Evolutionary conservation across 164 flowering plant species (phyloP), one percentile per base, ranked within the genome.

Genomic region (Piper betle): DNA sequence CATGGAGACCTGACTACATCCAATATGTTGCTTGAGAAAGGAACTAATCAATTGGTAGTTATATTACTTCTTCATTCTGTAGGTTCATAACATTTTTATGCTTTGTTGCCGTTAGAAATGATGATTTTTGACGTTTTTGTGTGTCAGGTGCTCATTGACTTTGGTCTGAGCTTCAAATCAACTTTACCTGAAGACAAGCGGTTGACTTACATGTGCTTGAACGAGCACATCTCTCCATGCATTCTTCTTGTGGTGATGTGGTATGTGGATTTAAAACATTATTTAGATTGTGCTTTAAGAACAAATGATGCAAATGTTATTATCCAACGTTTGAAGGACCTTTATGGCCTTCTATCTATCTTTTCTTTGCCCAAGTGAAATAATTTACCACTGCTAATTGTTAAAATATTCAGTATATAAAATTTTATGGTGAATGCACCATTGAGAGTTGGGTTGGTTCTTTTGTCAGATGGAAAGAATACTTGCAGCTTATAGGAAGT

Each of bases 1-100:
- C 99, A 91, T 71, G 99, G 99, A 13, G 97, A 94, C 67, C 73
- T 94, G 71, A 94, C 99, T 57, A 88, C 99, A 61, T 94, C 99
- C 59, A 94, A 94, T 79, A 88, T 91, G 97, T 73, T 94, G 43
- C 60, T 91, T 15, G 70, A 68, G 33, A 75, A 53, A 68, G 80
- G 71, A 66, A 80, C 79, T 62, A 87, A 94, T 75, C 83, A 85
- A 69, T 73, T 93, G 82, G 99, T 93, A 66, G 38, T 20, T 13
- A 4, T 15, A 3, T 12, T 6, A 8, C 37, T 13, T 2, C 8
- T 25, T 38, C 25, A 13, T 37, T 50, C 7, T 13, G 16, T 9
- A 37, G 10, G 11, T 60, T 13, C 16, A 42, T 60, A 42, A 41
- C 5, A 1, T 60, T 17, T 54, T 13, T 17, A 2, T 10, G 25